Percentiles rank a stretch among this genome's conserved stretches.
These are phyloP conservation scores for Pterula multifida DNA, from an alignment of 1,284 basidiomycete species.

Conservation along the genomic window DNA sequence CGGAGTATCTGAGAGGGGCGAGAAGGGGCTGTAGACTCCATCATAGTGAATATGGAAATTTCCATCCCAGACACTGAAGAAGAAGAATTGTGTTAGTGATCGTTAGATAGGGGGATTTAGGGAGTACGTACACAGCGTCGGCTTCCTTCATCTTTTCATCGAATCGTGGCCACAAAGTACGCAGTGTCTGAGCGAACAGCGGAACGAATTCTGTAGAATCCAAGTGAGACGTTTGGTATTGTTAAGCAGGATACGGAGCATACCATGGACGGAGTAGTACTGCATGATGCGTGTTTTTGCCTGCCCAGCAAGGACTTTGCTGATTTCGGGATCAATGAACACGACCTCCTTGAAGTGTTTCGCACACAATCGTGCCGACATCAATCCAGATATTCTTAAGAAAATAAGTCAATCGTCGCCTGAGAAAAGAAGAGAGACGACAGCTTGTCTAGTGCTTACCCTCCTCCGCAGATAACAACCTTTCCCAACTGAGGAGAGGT, in stretches of 20 bases:
- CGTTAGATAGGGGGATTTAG: too few species aligned
- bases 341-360: slow-evolving; percentile 23
- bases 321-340: slow-evolving; percentile 20
- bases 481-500: slow-evolving; percentile 8
- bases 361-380: slow-evolving; percentile 16
- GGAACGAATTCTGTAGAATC: slow-evolving; percentile 9
- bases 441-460: slow-evolving; percentile 11
- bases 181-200: not conserved
- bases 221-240: slow-evolving; percentile 1
- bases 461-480: slow-evolving; percentile 18
- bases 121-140: too few species aligned
- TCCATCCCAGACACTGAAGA: not conserved
- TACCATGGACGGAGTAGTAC: slow-evolving; percentile 16
- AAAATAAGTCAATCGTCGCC: not conserved
- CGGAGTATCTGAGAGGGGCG: not conserved
- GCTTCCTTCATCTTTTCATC: not conserved
- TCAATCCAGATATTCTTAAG: slow-evolving; percentile 16
- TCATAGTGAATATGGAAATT: not conserved
- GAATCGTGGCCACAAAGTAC: not conserved
- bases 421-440: not conserved
- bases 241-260: slow-evolving; percentile 1
- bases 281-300: slow-evolving; percentile 17
- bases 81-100: not conserved
- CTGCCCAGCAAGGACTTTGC: slow-evolving; percentile 11
- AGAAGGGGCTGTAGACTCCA: not conserved